Evolutionary conservation across 257 asterid species (phyloP).

Genomic region (Fraxinus pennsylvanica): DNA sequence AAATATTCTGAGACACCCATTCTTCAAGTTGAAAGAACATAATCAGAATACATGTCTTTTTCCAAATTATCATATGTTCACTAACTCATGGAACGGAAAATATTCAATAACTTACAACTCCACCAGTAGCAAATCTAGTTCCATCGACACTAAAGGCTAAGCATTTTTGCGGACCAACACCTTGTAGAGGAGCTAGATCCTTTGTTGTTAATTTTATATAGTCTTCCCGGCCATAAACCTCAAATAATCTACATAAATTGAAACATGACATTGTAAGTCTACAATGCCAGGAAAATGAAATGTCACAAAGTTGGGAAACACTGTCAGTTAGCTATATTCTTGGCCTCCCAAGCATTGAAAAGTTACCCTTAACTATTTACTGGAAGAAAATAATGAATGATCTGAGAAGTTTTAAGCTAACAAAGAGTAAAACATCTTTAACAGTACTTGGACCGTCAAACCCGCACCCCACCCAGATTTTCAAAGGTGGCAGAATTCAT

Average conservation of each 20-base stretch:
- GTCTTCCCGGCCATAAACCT: conserved; percentile 59
- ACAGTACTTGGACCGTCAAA: background rate
- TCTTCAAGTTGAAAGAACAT: conserved; percentile 48
- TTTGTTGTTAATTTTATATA: conserved; percentile 49
- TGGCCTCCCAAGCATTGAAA: background rate
- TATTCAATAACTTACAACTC: conserved; percentile 63
- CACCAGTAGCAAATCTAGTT: conserved; percentile 88
- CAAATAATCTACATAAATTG: conserved; percentile 59
- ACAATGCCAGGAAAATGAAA: background rate
- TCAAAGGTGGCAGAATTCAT: background rate
- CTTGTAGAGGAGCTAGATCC: conserved; percentile 65
- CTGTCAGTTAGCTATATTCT: background rate
- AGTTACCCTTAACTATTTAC: background rate
- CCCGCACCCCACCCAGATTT: background rate
- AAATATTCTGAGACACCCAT: conserved; percentile 84
- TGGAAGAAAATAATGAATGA: background rate
- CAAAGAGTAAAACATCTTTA: background rate
- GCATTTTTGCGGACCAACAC: conserved; percentile 76
- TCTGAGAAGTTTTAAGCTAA: background rate
- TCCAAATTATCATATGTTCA: conserved; percentile 13
- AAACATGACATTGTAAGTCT: conserved; percentile 8
- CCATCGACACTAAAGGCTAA: conserved; percentile 92
- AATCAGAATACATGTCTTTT: conserved; percentile 13
- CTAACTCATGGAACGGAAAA: background rate
- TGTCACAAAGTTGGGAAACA: background rate